phyloP scores from a whole-genome alignment of 148 eudicot species.

The Agrostemma githago region DNA sequence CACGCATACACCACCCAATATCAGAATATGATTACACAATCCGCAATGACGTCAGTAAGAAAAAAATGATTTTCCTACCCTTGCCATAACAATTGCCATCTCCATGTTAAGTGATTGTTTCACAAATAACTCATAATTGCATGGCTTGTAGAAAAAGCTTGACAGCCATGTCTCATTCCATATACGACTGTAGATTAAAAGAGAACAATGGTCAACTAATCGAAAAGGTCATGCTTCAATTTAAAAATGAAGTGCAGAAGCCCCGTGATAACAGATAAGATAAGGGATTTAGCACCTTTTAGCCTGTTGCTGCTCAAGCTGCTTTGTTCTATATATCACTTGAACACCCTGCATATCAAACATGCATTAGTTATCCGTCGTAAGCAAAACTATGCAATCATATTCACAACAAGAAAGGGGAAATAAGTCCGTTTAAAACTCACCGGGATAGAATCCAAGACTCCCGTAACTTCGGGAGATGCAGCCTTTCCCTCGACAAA shows the following conservation, averaged over 20 bases:
- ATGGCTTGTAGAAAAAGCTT: conserved; percentile 93
- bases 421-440: conserved; percentile 23
- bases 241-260: neutral
- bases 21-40: neutral
- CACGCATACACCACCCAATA: neutral
- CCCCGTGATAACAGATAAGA: too few relatives aligned
- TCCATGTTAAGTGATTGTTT: conserved; percentile 94
- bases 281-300: conserved; percentile 43
- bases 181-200: conserved; percentile 52
- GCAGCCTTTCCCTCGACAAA: conserved; percentile 97
- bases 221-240: neutral
- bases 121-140: conserved; percentile 91
- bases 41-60: neutral
- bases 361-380: neutral
- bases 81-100: conserved; percentile 92
- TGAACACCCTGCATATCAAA: conserved; percentile 58
- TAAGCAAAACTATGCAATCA: conserved; percentile 1
- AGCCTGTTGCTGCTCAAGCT: conserved; percentile 82
- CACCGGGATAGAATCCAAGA: conserved; percentile 83
- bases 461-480: conserved; percentile 66
- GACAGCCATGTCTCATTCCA: conserved; percentile 97
- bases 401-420: neutral
- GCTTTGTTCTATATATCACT: conserved; percentile 77
- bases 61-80: conserved; percentile 41
- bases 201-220: conserved; percentile 14